These are phyloP conservation scores for Periconia sp. DNA, from an alignment of 2,329 filamentous ascomycete species.

Conservation along the genomic window DNA sequence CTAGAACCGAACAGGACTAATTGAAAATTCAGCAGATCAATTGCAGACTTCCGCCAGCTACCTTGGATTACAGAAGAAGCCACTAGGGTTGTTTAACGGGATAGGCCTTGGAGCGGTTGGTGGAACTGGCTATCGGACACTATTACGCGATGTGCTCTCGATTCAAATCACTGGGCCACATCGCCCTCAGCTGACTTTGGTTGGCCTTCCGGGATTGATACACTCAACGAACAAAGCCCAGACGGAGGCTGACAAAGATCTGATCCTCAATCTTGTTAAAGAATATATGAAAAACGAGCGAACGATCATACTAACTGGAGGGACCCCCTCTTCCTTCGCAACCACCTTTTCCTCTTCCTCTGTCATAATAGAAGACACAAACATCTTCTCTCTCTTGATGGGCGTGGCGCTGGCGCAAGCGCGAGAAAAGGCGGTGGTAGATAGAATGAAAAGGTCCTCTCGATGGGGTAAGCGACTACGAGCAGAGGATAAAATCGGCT, in stretches of 20 bases:
- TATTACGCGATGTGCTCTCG: constrained; percentile 46
- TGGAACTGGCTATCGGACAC: constrained; percentile 26
- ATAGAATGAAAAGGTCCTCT: no score
- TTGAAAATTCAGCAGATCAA: constrained; percentile 42
- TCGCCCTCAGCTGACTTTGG: constrained; percentile 22
- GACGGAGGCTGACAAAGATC: no score
- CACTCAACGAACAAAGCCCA: no score
- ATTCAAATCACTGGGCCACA: constrained; percentile 48
- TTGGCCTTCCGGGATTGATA: no score
- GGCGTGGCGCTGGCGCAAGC: no score
- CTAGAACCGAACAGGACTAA: constrained; percentile 30
- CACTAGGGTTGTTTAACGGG: constrained; percentile 44
- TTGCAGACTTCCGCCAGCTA: constrained; percentile 46
- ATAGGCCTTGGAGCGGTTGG: constrained; percentile 49
- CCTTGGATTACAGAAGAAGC: constrained; percentile 55
- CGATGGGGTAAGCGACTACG: no score
- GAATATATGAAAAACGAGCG: constrained; percentile 32
- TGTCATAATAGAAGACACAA: no score
- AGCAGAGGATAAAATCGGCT: no score
- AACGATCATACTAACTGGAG: constrained; percentile 33
- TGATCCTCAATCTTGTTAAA: background rate
- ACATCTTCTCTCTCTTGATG: no score
- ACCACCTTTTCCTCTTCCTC: no score
- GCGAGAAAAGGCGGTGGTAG: no score
- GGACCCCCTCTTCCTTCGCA: no score